Evolutionary conservation across 352 stramenopile species (phyloP).

Genomic region (Pythium sukuiense): DNA sequence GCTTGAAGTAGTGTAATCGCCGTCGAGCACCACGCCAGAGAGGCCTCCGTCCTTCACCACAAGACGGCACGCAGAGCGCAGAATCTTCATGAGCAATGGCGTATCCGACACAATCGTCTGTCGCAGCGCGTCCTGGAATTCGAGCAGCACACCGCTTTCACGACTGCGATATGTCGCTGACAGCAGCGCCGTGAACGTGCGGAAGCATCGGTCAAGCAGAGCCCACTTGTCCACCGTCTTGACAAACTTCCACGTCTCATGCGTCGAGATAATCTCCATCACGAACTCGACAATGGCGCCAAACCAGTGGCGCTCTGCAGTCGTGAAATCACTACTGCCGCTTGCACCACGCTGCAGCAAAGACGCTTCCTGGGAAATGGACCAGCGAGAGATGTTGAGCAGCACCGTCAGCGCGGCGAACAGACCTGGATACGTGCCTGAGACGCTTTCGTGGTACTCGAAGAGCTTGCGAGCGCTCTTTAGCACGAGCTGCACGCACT

Average conservation of each 20-base stretch:
- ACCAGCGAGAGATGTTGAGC: slow-evolving; percentile 60
- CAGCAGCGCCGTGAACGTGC: slow-evolving; percentile 48
- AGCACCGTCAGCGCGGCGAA: slow-evolving; percentile 54
- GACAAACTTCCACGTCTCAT: slow-evolving; percentile 69
- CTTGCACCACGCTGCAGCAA: slow-evolving; percentile 4
- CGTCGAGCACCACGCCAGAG: slow-evolving; percentile 26
- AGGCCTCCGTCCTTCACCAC: slow-evolving; percentile 7
- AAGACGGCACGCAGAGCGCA: slow-evolving; percentile 27
- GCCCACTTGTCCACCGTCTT: slow-evolving; percentile 39
- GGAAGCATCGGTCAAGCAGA: slow-evolving; percentile 52
- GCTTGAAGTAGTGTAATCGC: slow-evolving; percentile 9
- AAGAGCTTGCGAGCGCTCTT: slow-evolving; percentile 63
- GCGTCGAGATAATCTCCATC: slow-evolving; percentile 53
- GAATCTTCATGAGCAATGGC: slow-evolving; percentile 60
- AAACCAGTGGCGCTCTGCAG: slow-evolving; percentile 44
- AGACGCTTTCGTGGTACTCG: slow-evolving; percentile 51
- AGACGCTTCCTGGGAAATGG: slow-evolving; percentile 46
- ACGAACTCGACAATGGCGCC: slow-evolving; percentile 54
- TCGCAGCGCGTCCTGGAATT: slow-evolving; percentile 49
- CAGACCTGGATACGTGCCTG: slow-evolving; percentile 50
- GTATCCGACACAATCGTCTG: slow-evolving; percentile 50
- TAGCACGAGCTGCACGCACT: slow-evolving; percentile 57
- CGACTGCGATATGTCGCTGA: slow-evolving; percentile 39
- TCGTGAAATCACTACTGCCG: slow-evolving; percentile 17
- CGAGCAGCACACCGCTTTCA: slow-evolving; percentile 40